Conservation (phyloP, 352 stramenopile genomes). For the Pythium biforme region DNA sequence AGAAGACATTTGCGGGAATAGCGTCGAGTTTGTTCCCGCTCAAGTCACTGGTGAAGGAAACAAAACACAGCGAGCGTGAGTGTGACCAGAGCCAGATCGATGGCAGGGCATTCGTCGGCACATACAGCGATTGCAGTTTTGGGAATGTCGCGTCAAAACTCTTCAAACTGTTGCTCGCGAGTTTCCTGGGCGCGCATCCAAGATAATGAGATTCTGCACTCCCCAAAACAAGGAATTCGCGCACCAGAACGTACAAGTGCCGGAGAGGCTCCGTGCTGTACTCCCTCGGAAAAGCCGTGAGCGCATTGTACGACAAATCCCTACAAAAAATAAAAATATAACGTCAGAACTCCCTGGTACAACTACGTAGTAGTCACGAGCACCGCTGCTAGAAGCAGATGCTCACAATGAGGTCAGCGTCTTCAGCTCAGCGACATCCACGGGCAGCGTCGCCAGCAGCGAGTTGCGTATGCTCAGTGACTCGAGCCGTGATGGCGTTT, state of each 20-base stretch:
- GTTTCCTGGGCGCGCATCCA: too few species aligned
- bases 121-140: slow-evolving; percentile 5
- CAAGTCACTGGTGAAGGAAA: slow-evolving; percentile 11
- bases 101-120: not conserved
- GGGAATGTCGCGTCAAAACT: slow-evolving; percentile 7
- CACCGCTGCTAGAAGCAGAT: not conserved
- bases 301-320: slow-evolving; percentile 7
- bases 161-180: not conserved
- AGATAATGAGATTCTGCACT: too few species aligned
- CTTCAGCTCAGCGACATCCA: not conserved
- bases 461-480: slow-evolving; percentile 11
- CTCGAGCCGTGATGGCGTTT: not conserved
- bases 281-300: not conserved
- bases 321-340: not conserved
- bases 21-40: slow-evolving; percentile 12
- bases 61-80: not conserved
- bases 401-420: not conserved
- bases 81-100: too few species aligned
- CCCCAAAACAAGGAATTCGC: too few species aligned
- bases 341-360: too few species aligned
- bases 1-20: slow-evolving; percentile 8
- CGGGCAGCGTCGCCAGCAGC: not conserved
- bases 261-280: slow-evolving; percentile 10
- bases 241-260: slow-evolving; percentile 7
- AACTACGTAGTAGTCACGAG: too few species aligned